phyloP scores from a whole-genome alignment of 352 stramenopile species.

The Phytophthora citrophthora region DNA sequence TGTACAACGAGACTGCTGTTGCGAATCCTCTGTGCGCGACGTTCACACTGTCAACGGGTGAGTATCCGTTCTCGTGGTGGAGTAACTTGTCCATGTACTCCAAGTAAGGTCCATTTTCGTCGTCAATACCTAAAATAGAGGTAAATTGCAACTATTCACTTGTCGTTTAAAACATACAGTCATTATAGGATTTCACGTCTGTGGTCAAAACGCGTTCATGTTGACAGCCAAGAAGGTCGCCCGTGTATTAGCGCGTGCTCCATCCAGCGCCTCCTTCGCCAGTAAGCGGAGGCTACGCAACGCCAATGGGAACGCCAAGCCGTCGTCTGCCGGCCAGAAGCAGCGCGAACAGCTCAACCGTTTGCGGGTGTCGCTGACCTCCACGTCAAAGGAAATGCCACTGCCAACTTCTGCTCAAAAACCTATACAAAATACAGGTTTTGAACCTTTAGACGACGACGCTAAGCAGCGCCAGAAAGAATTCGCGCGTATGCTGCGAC shows the following conservation, averaged over 20 bases:
- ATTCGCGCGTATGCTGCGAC: conserved; percentile 60
- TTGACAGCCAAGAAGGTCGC: conserved; percentile 7
- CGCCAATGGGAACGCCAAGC: not conserved
- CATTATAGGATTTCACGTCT: not conserved
- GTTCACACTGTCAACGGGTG: conserved; percentile 6
- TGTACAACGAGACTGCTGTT: conserved; percentile 6
- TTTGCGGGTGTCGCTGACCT: conserved; percentile 39
- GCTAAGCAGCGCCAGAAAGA: conserved; percentile 36
- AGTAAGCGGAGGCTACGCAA: conserved; percentile 43
- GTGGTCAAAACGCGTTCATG: conserved; percentile 27
- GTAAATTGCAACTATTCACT: too few species aligned
- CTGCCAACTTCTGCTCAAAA: not conserved
- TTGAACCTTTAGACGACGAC: not conserved
- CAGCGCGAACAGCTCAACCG: conserved; percentile 55
- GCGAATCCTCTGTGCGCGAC: conserved; percentile 7
- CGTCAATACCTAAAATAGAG: too few species aligned
- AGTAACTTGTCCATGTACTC: too few species aligned
- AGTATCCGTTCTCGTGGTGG: too few species aligned
- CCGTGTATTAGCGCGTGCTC: not conserved
- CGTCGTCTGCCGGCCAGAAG: conserved; percentile 45
- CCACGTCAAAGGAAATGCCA: conserved; percentile 25
- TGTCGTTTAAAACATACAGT: too few species aligned
- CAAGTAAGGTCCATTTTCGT: too few species aligned
- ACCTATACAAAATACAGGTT: not conserved
- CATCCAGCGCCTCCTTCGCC: conserved; percentile 32